Evolutionary conservation across 345 rosid species (phyloP), one percentile per base, ranked within the genome.

Genomic region (Laguncularia racemosa): DNA sequence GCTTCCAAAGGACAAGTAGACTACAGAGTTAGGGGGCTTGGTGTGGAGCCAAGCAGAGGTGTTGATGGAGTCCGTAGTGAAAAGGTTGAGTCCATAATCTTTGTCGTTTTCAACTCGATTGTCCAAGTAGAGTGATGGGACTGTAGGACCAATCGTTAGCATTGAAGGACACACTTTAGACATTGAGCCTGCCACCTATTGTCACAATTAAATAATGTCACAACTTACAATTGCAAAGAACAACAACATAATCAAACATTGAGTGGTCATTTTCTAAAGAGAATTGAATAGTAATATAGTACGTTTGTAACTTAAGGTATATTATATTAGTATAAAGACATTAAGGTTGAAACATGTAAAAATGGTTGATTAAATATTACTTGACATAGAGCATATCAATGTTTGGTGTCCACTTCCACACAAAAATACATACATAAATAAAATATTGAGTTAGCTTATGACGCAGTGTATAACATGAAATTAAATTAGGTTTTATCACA

Each of bases 1-100:
- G 84, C 96, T 81, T 12, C 96, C 96, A 44, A 85, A 88, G 6
- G 96, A 76, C 14, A 76, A 68, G n/a, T 74, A 88, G 2, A 88
- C 73, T 17, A 85, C 89, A 0, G 88, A 85, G 4, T 67, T 45
- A 28, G 71, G 18, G 44, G 80, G 78, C 71, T 72, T 85, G 4
- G 47, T 17, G 60, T 49, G 67, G 17, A 85, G 79, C 93, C 93
- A 88, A 0, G 51, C 16, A 13, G 20, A 63, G 52, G 69, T 60
- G 15, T 57, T 54, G 18, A 74, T 60, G 12, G 67, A 58, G 50
- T 79, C 78, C 1, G 48, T 26, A 43, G 62, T 50, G 43, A 75
- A 76, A 56, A 84, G 81, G 59, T 75, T 73, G 15, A 88, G 67
- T 26, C 70, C 80, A 26, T 83, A 83, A 48, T 78, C 78, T 1